Evolutionary conservation across 2,329 filamentous ascomycete genomes (phyloP).

Genomic region (Aspergillus pseudoterreus): DNA sequence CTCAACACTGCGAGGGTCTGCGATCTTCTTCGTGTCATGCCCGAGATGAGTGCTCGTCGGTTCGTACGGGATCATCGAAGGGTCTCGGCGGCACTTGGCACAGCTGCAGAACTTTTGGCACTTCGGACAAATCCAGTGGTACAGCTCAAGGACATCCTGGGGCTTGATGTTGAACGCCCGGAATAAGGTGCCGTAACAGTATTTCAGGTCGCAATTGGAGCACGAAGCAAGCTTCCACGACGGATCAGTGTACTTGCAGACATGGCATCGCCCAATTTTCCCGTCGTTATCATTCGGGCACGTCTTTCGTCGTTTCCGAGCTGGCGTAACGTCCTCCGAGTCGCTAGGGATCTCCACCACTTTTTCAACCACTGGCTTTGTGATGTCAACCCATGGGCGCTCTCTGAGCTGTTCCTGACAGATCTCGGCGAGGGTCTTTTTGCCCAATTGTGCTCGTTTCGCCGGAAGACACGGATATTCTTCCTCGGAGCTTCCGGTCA

Average conservation of each 20-base stretch:
- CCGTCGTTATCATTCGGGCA: constrained; percentile 45
- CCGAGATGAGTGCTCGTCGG: constrained; percentile 85
- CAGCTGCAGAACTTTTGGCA: constrained; percentile 87
- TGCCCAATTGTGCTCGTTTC: constrained; percentile 62
- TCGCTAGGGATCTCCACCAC: constrained; percentile 39
- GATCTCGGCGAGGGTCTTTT: constrained; percentile 84
- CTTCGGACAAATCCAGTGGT: constrained; percentile 83
- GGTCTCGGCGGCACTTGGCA: constrained; percentile 66
- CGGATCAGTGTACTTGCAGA: constrained; percentile 75
- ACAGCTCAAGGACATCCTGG: constrained; percentile 72
- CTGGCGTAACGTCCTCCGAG: constrained; percentile 56
- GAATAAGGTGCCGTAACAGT: constrained; percentile 92
- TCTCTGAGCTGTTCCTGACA: constrained; percentile 82
- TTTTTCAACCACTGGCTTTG: constrained; percentile 49
- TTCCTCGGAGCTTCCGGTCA: constrained; percentile 65
- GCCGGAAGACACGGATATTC: constrained; percentile 60
- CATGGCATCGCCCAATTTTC: constrained; percentile 65
- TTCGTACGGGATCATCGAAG: constrained; percentile 71
- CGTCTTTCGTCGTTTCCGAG: constrained; percentile 63
- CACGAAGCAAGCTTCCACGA: constrained; percentile 83
- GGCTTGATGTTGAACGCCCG: constrained; percentile 89
- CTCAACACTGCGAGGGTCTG: constrained; percentile 87
- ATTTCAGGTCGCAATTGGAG: constrained; percentile 68
- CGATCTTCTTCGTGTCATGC: constrained; percentile 84
- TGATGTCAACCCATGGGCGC: constrained; percentile 79